Evolutionary conservation across 345 rosid species (phyloP), one percentile per base, ranked within the genome.

Genomic region (Orychophragmus violaceus): DNA sequence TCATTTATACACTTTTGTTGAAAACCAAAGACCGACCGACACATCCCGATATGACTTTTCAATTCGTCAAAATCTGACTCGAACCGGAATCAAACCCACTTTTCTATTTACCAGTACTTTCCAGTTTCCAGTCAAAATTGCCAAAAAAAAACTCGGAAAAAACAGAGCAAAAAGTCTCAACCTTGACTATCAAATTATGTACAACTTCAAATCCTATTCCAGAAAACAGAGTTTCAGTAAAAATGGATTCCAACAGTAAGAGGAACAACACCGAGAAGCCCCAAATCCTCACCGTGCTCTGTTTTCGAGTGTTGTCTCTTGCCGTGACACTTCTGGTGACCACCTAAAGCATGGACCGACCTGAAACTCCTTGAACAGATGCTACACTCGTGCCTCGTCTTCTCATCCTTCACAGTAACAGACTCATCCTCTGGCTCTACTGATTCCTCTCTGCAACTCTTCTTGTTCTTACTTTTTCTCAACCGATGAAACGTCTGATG

Each of bases 261-360:
- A n/a, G n/a, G n/a, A n/a, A n/a, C n/a, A n/a, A n/a, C n/a, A n/a
- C n/a, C n/a, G n/a, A n/a, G n/a, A n/a, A n/a, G n/a, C n/a, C n/a
- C 37, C 36, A 62, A 42, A 53, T 29, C 23, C 18, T 24, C 50
- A 59, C n/a, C n/a, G n/a, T 30, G 52, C 73, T 70, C 52, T 64
- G 25, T 65, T 48, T 48, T 61, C 14, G 5, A 60, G 29, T 49
- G 37, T 62, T 59, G 64, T 75, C 56, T 12, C 72, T 50, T 29
- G 52, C 58, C 2, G 41, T 83, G 86, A 61, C 64, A 51, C 76
- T 74, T 82, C 75, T 68, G 80, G 66, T 87, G 97, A 36, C 90
- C 85, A 36, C 89, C 90, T 68, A 87, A 62, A 48, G 86, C 95
- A 60, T 73, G 81, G 39, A 77, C 82, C 21, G 87, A 75, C 8